A percentile compares a stretch with the other conserved stretches of the same genome.
Conservation (phyloP, 176 grass and related monocot genomes). For the Ananas comosus region DNA sequence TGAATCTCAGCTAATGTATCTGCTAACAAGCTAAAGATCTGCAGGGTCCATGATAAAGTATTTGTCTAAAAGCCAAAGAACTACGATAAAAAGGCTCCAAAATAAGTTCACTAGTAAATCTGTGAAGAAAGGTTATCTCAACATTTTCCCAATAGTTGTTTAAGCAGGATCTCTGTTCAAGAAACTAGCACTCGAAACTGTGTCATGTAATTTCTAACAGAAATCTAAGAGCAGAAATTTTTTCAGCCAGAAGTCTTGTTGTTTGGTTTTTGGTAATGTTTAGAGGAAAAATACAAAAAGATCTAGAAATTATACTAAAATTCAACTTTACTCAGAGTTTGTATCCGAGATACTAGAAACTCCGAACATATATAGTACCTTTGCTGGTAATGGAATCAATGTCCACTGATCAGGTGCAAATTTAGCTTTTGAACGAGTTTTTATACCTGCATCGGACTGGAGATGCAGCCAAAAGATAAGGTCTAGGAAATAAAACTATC, state of each 20-base stretch:
- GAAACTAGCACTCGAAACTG: neutral
- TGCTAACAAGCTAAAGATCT: constrained; percentile 79
- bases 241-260: no score
- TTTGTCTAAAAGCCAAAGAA: neutral
- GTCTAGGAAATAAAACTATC: neutral
- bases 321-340: neutral
- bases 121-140: neutral
- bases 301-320: no score
- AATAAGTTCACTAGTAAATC: neutral
- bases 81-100: neutral
- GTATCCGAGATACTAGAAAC: neutral
- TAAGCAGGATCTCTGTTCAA: neutral
- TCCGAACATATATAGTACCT: constrained; percentile 36
- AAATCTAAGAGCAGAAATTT: neutral
- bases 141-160: neutral
- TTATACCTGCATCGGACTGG: constrained; percentile 70
- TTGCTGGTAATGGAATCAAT: constrained; percentile 59
- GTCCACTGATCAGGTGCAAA: constrained; percentile 70
- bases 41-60: constrained; percentile 31
- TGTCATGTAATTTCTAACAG: neutral
- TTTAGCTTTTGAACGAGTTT: constrained; percentile 76
- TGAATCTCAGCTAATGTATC: constrained; percentile 78
- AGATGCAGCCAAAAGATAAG: constrained; percentile 2
- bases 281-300: no score
- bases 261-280: no score